Evolutionary conservation across 768 basidiomycete genomes (phyloP), one percentile per base, ranked within the genome.

Genomic region (Boletus pseudopeckii): DNA sequence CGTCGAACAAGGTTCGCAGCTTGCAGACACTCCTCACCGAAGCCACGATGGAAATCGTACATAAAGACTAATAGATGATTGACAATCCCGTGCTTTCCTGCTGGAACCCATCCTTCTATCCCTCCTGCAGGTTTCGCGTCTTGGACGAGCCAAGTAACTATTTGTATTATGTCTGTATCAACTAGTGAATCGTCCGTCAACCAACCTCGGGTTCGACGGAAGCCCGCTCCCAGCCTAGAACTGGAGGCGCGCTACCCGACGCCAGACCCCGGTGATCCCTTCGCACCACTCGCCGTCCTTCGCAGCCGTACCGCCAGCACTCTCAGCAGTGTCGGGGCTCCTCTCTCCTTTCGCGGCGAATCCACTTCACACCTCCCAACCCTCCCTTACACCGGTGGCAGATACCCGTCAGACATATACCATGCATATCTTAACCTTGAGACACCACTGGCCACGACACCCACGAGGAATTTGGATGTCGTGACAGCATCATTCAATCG

Each of bases 221-320:
- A 86, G 62, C 84, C 81, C 6, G 72, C 82, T 4, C 85, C 84
- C 7, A 64, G 71, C 43, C 73, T 82, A 51, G 77, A 78, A 46
- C 66, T 77, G 60, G 75, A 79, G 10, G 63, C 75, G 49, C 75
- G 81, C 38, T 89, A 88, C 65, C 87, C 87, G 5, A 68, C 74
- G 2, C 85, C 85, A 30, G 87, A 89, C 69, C 85, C 85, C 20
- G 64, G 62, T 17, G 85, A 89, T 65, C 87, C 87, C 2, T 88
- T 88, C 57, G 86, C 83, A 6, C 80, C 87, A 0, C 79, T 89
- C 40, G 79, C 80, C 63, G 80, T 82, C 24, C 75, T 89, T 26
- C 81, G 87, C 46, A 79, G 76, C 55, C 79, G 85, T 51, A 79
- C 81, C 5, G 78, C 77, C 57, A 74, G 74, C 18, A 70, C 72